These are phyloP conservation scores for Suhomyces bokatorum DNA, from an alignment of 1,139 yeast species.

Conservation along the genomic window DNA sequence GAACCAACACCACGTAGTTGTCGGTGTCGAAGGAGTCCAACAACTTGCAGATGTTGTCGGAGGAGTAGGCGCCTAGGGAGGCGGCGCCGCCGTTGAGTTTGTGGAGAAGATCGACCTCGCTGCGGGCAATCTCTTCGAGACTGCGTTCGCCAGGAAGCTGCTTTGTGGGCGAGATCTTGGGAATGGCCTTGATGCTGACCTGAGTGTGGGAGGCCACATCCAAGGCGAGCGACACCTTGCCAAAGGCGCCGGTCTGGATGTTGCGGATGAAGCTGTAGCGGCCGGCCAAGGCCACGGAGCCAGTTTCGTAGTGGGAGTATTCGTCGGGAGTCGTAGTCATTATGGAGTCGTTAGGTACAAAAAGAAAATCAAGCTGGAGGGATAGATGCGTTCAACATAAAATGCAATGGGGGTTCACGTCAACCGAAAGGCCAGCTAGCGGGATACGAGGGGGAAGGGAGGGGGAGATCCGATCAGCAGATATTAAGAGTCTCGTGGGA, in stretches of 20 bases:
- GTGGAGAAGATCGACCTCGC: constrained; percentile 46
- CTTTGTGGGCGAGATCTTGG: constrained; percentile 29
- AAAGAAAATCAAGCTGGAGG: constrained; percentile 7
- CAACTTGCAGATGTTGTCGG: constrained; percentile 42
- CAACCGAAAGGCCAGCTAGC: constrained; percentile 6
- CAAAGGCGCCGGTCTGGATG: constrained; percentile 55
- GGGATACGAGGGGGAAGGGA: not conserved
- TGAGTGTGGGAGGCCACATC: constrained; percentile 28
- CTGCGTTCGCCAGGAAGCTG: constrained; percentile 16
- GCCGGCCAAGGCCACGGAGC: constrained; percentile 28
- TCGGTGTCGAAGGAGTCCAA: constrained; percentile 44
- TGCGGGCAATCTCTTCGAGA: constrained; percentile 37
- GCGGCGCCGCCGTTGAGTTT: constrained; percentile 34
- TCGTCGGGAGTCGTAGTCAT: constrained; percentile 17
- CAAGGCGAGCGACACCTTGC: constrained; percentile 50
- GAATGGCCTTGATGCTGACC: constrained; percentile 40
- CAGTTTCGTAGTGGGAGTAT: constrained; percentile 38
- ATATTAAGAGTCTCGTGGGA: too few relatives aligned
- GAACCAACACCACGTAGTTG: constrained; percentile 43
- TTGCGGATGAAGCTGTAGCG: constrained; percentile 39
- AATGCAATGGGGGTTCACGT: constrained; percentile 1
- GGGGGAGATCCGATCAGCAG: not conserved
- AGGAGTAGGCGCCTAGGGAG: constrained; percentile 30
- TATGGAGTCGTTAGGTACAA: constrained; percentile 11
- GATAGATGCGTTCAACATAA: constrained; percentile 1